phyloP scores from a whole-genome alignment of 2,329 filamentous ascomycete genomes.

The Pseudogymnoascus verrucosus region DNA sequence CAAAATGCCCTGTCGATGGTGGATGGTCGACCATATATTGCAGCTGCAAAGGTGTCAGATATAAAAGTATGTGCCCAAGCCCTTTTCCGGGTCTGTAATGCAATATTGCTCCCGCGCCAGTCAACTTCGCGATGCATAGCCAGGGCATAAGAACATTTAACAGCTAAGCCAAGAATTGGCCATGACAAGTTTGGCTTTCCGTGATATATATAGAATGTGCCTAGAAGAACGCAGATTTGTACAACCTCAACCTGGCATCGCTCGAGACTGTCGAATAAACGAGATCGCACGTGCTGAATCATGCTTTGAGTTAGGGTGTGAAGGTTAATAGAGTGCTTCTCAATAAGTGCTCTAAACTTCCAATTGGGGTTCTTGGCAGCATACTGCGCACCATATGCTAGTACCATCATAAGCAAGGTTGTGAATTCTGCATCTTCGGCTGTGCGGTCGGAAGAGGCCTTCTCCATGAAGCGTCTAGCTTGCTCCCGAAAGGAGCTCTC shows the following conservation, averaged over 20 bases:
- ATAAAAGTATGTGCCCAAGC: slow-evolving; percentile 27
- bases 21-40: slow-evolving; percentile 26
- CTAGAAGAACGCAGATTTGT: slow-evolving; percentile 30
- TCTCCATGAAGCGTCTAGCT: slow-evolving; percentile 10
- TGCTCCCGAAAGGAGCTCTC: slow-evolving; percentile 25
- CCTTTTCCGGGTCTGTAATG: slow-evolving; percentile 22
- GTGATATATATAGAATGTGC: slow-evolving; percentile 32
- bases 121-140: slow-evolving; percentile 22
- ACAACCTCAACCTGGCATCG: slow-evolving; percentile 23
- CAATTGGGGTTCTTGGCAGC: slow-evolving; percentile 6
- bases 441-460: slow-evolving; percentile 16
- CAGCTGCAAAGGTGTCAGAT: slow-evolving; percentile 25
- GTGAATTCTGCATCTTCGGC: neutral
- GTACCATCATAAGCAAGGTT: slow-evolving; percentile 12
- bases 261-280: neutral
- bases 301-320: neutral
- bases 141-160: slow-evolving; percentile 31
- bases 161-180: slow-evolving; percentile 31
- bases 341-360: neutral
- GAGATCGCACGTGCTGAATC: neutral
- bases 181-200: slow-evolving; percentile 31
- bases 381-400: slow-evolving; percentile 23
- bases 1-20: slow-evolving; percentile 24
- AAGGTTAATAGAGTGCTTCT: slow-evolving; percentile 2
- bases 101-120: neutral